Base-by-base conservation (phyloP, 2,329 filamentous ascomycete genomes). In the Daldinia sp. region DNA sequence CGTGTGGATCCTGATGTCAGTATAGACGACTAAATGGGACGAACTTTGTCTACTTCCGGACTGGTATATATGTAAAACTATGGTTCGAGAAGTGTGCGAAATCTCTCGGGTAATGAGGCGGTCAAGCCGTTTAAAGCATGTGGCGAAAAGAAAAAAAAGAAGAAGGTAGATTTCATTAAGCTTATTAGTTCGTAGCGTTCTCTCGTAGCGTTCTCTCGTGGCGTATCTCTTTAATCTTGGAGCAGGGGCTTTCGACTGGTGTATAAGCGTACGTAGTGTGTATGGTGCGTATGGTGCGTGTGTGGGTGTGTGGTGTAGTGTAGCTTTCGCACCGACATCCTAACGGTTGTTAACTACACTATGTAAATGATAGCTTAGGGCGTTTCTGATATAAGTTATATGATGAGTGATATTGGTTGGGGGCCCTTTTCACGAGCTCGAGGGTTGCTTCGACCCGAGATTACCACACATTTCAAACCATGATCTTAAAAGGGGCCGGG, bases 391-490 rank as follows among this genome's bases (percentile, higher is more conserved):
- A 51, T 47, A 49, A 61, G 11, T 30, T 60, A 63, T 41, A 61
- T 63, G 64, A 71, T 66, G 66, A 43, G 29, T 65, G 52, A 65
- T 60, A 58, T 67, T 64, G 37, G 61, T 63, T 63, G 61, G 61
- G 64, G 64, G 64, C 52, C 57, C 25, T 48, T 48, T 55, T 63
- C 32, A 54, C 50, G 30, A 62, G 68, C 56, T 63, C 64, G 67
- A 72, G 68, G 68, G 64, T 62, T 69, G 56, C 68, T 73, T 71
- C 69, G 73, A 70, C 67, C 75, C 73, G 75, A 77, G 70, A 77
- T 77, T 77, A 73, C 71, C 68, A 68, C 69, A 66, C 71, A 66
- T 58, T 62, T 53, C 21, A 62, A 57, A 58, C 73, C 73, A 70
- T 75, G 70, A 61, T 62, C 71, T 72, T 74, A 75, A 68, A 64